Percentiles rank a stretch among this genome's conserved stretches.
Conservation (phyloP, 371 early-diverging fungal genomes). For the Apophysomyces variabilis region DNA sequence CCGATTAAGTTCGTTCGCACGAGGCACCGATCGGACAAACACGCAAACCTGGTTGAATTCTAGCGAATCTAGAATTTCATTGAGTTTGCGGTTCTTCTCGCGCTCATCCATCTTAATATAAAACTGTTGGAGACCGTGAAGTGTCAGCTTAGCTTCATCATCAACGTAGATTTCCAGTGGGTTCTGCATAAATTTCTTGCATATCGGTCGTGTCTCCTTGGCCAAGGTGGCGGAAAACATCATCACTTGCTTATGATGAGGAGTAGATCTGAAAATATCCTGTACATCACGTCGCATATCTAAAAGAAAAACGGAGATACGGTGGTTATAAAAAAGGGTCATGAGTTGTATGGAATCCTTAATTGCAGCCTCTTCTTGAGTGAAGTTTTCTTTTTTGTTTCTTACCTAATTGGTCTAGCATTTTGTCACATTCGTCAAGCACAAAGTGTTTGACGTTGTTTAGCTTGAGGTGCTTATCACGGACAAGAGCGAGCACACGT, state of each 20-base stretch:
- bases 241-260: conserved; percentile 97
- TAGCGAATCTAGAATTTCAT: conserved; percentile 90
- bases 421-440: conserved; percentile 99
- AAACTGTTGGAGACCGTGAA: conserved; percentile 97
- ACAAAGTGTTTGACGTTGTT: conserved; percentile 94
- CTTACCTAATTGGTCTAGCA: conserved; percentile 88
- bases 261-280: conserved; percentile 93
- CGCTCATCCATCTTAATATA: conserved; percentile 87
- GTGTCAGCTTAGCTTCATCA: conserved; percentile 97
- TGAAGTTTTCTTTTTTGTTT: not conserved
- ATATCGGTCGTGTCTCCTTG: conserved; percentile 91
- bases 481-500: conserved; percentile 89
- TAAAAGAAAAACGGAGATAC: conserved; percentile 20
- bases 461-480: conserved; percentile 81
- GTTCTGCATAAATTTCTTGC: conserved; percentile 97
- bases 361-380: too few species aligned
- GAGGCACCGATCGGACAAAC: conserved; percentile 94
- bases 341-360: too few species aligned
- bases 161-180: conserved; percentile 98
- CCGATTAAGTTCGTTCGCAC: conserved; percentile 89
- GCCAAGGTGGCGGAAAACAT: conserved; percentile 97
- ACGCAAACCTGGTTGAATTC: conserved; percentile 98
- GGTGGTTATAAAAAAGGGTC: too few species aligned
- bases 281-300: conserved; percentile 98
- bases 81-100: conserved; percentile 93